Base-by-base conservation (phyloP, 2,329 filamentous ascomycete species). In the Colletotrichum incanum region DNA sequence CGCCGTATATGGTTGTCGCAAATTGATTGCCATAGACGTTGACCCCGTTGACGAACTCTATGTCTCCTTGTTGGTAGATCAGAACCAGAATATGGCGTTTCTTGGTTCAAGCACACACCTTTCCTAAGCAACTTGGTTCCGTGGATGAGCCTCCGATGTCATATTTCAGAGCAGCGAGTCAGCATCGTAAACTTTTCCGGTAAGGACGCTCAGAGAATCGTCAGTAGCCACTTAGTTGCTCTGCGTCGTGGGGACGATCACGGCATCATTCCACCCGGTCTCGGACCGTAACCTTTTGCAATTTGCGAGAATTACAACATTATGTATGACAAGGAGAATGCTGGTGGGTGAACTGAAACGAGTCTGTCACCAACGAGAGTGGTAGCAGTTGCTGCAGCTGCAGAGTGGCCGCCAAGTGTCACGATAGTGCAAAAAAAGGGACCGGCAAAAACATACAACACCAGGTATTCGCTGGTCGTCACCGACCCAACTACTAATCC, bases 401-500 rank as follows among this genome's bases (percentile, higher is more conserved):
- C 14, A 43, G 39, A 39, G 23, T 9, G 37, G 26, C 34, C 34
- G 34, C 11, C 34, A 28, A 20, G 18, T 41, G 28, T n/a, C 37
- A 39, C 52, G 28, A 37, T 37, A 8, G 18, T 23, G 59, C 26
- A 37, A 50, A 54, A 55, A 23, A 18, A 47, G 41, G 41, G 20
- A n/a, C 41, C 41, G 39, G 16, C 26, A 20, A 64, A 65, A 39
- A 18, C 37, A 65, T 43, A 56, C 50, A 47, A 43, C 39, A 55
- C 50, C 26, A 54, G 61, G 37, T 64, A 54, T 54, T 31, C 28
- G 28, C 28, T 31, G 28, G 28, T 31, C 28, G 28, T 6, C 28
- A 6, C 28, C 28, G 28, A 31, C 28, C 28, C 28, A 3, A 31
- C 28, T 31, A 31, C 37, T 47, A 41, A 39, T 52, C 37, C 37